Evolutionary conservation across 176 grass and related monocot species (phyloP), one percentile per base, ranked within the genome.

Genomic region (Rhynchospora tenuis): DNA sequence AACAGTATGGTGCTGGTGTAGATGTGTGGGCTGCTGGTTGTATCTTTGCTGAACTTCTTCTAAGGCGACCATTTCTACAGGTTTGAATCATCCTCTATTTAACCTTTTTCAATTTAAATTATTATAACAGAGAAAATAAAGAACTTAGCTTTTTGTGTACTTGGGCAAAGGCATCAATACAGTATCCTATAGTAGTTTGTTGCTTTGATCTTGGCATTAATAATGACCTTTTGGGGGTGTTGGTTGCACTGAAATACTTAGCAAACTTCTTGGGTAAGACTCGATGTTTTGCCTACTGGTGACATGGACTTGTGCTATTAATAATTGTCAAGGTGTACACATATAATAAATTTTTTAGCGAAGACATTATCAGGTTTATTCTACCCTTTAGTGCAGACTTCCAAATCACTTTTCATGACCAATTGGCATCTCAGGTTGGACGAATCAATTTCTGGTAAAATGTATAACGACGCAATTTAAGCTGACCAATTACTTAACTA

Each of bases 1-100:
- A 96, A 81, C 97, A 99, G 46, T 99, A 99, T 88, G 97, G 97
- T 90, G 86, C 97, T 89, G 93, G 84, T 0, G 97, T 99, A 38
- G 97, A 99, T 81, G 82, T 99, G 73, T 99, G 97, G 97, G 97
- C 91, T 83, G 97, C 93, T 80, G 97, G 93, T 83, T 99, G 97
- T 86, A 95, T 99, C 82, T 99, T 96, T 87, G 97, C 97, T 73
- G 97, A 99, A 74, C 88, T 99, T 62, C 97, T 99, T 43, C 90
- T 88, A 73, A 91, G 97, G 66, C 79, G 93, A 79, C 87, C 97
- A 4, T 99, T 99, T 88, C 80, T 93, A 74, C 89, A 90, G 97
- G 97, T 99, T 88, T 69, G 33, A 38, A 38, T 69, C 67, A 17
- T 22, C 19, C 22, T 31, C 85, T 72, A 60, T 56, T 73, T 20